Percentiles rank a stretch among this genome's conserved stretches.
Evolutionary conservation across 371 early-diverging fungal species (phyloP).

Genomic region (Mortierella sp.): DNA sequence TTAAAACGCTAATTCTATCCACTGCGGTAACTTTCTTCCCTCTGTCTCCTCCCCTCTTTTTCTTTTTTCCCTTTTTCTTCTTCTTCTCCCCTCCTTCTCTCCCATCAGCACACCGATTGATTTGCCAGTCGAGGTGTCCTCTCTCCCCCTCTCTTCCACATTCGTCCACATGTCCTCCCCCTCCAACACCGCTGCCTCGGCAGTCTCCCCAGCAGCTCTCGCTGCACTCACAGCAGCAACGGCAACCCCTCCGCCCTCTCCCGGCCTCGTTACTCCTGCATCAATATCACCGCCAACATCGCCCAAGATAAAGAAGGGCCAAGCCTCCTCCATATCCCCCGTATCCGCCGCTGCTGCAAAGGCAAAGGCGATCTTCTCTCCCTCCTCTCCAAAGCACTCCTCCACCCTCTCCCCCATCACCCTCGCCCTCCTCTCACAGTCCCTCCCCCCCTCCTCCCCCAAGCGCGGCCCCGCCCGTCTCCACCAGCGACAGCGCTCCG

Average conservation of each 20-base stretch:
- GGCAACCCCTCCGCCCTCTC: too few species aligned
- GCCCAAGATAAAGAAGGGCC: not conserved
- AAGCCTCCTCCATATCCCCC: too few species aligned
- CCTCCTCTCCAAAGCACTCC: not conserved
- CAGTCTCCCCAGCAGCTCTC: too few species aligned
- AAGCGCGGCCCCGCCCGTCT: too few species aligned
- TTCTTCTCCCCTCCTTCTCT: conserved; percentile 2
- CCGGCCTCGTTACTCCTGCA: too few species aligned
- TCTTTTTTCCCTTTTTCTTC: not conserved
- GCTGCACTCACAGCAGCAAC: too few species aligned
- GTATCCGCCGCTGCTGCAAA: too few species aligned
- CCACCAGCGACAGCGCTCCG: too few species aligned
- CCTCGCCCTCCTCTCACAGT: not conserved
- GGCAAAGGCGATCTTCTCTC: not conserved
- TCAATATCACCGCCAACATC: conserved; percentile 4
- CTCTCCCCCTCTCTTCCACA: not conserved
- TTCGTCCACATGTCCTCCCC: not conserved
- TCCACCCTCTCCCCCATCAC: not conserved
- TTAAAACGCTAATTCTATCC: too few species aligned
- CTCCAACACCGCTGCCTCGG: conserved; percentile 7
- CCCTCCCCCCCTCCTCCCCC: too few species aligned
- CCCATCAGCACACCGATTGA: not conserved
- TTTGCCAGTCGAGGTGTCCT: too few species aligned
- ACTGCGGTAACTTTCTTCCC: not conserved
- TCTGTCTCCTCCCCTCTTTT: not conserved